Base-by-base conservation (phyloP, 1,284 basidiomycete species). In the Apiotrichum laibachii region DNA sequence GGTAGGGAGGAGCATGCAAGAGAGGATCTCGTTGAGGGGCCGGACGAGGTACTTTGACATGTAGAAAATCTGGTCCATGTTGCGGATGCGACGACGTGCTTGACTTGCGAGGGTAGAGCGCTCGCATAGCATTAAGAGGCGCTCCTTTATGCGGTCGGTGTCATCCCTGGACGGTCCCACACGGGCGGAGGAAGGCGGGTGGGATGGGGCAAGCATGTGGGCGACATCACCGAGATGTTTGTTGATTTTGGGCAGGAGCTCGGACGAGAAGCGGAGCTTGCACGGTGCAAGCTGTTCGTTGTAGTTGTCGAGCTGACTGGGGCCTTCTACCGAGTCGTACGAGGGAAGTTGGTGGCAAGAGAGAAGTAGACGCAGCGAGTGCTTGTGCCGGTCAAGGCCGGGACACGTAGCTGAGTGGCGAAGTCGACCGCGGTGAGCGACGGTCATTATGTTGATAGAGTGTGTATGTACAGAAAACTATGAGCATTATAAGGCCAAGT, bases 1-100 rank as follows among this genome's bases (percentile, higher is more conserved):
- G 2, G 43, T 49, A 1, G 53, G 45, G 2, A 62, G 56, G 35
- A 62, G 56, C 53, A 56, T 50, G 44, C 50, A 56, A 13, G n/a
- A 21, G 46, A 62, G 55, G 8, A 62, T 48, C 46, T 62, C 60
- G 47, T 62, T 62, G 16, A 55, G 49, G 0, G 60, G 60, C 11
- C 53, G 60, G 13, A 62, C 43, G 19, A 62, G 50, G 43, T 53
- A 56, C 42, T 53, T 50, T 35, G 55, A 35, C 8, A 62, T 35
- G 44, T 53, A 59, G 8, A 51, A 44, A 26, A 21, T 13, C 18
- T 39, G 48, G 21, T 22, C 13, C 3, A 21, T 37, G 31, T 18
- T 11, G 21, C 8, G 1, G 42, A 21, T 34, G 42, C 35, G 21
- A 16, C 34, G 26, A 40, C 35, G 39, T 4, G 57, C 57, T 15